Base-by-base conservation (phyloP, 257 asterid species). In the Cynanchum wilfordii region DNA sequence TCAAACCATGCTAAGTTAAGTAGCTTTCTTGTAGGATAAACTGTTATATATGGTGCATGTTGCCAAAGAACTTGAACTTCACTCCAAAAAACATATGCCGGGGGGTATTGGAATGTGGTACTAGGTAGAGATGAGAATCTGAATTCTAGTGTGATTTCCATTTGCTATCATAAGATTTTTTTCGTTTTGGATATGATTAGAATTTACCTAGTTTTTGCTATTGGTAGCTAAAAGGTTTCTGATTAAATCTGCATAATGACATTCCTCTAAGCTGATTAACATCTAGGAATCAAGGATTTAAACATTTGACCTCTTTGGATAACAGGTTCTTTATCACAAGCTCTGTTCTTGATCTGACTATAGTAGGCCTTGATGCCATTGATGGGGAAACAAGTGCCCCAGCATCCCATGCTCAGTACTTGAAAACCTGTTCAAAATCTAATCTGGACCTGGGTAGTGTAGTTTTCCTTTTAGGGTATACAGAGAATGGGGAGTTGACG, bases 311-410 rank as follows among this genome's bases (percentile, higher is more conserved):
- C 75, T 45, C 29, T 74, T 49, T 66, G 74, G 74, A 33, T 79
- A 77, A 30, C 96, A 95, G 99, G 87, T 95, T 95, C 85, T 95
- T 90, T 71, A 89, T 95, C 56, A 92, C 99, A 24, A 95, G 99
- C 86, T 78, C 98, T 30, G 89, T 95, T 79, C 97, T 92, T 77
- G 99, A 95, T 85, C 91, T 95, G 83, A 86, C 98, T 36, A 84
- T 95, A 79, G 99, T 92, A 45, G 99, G 99, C 40, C 96, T 95
- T 56, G 99, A 95, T 76, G 86, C 86, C 64, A 13, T 83, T 27
- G 98, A 92, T 77, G 97, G 97, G 74, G 97, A 95, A 68, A 75
- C 96, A 25, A 90, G 81, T 59, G 77, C 86, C 19, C 81, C 82
- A 15, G 83, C 79, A 38, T 96, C 84, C 76, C 94, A 83, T 52